These are phyloP conservation scores for Dalbergia cochinchinensis DNA, from an alignment of 306 rosid genomes.

Conservation along the genomic window DNA sequence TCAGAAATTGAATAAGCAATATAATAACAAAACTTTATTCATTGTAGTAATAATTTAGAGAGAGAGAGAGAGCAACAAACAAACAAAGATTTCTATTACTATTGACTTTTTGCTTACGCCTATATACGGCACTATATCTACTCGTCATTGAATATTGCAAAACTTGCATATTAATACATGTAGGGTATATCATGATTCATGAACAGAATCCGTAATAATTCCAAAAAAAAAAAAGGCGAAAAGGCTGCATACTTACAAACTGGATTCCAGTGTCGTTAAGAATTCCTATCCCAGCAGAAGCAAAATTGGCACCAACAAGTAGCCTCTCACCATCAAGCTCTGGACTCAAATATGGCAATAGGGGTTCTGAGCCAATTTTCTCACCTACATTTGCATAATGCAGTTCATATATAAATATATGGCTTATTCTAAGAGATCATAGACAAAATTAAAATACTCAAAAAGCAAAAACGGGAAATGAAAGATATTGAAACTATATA, in stretches of 20 bases:
- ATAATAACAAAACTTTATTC: not conserved
- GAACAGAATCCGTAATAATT: not conserved
- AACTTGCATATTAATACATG: not conserved
- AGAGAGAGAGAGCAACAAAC: too few species aligned
- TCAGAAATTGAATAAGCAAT: not conserved
- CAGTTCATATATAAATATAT: not conserved
- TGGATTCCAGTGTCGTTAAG: conserved; percentile 87
- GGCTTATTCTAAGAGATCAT: not conserved
- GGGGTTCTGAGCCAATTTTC: conserved; percentile 69
- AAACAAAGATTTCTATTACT: not conserved
- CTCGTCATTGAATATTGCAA: not conserved
- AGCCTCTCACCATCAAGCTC: conserved; percentile 58
- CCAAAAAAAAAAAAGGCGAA: not conserved
- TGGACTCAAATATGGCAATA: conserved; percentile 83
- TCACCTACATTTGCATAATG: conserved; percentile 55
- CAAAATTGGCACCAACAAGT: conserved; percentile 82
- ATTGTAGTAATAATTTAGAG: not conserved
- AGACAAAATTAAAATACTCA: not conserved
- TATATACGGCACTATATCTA: not conserved
- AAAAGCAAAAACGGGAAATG: too few species aligned
- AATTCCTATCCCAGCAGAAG: conserved; percentile 87
- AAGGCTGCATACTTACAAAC: conserved; percentile 54
- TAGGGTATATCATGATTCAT: not conserved
- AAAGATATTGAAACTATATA: too few species aligned
- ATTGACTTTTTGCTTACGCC: not conserved